Conservation (phyloP, 2,329 filamentous ascomycete genomes). For the Cladosporium sp. region DNA sequence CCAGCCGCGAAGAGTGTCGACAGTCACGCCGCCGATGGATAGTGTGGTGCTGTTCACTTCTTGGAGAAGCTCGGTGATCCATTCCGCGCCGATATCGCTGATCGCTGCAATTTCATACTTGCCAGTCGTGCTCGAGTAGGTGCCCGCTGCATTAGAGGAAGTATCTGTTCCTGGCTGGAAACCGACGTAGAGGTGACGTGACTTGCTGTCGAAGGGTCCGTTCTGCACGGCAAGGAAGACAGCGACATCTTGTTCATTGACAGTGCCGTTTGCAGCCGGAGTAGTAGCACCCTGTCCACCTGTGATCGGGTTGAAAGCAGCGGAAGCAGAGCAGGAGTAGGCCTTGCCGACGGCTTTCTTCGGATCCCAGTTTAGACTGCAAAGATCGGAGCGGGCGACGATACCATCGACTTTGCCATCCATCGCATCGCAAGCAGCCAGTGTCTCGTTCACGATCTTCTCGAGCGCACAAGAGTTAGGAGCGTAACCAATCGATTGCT, state of each 20-base stretch:
- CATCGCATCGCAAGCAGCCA: slow-evolving; percentile 55
- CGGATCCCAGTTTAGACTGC: slow-evolving; percentile 49
- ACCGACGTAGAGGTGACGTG: slow-evolving; percentile 45
- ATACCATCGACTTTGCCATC: slow-evolving; percentile 59
- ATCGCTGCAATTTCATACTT: slow-evolving; percentile 35
- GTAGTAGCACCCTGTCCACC: slow-evolving; percentile 12
- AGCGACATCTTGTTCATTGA: slow-evolving; percentile 34
- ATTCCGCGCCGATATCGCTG: slow-evolving; percentile 39
- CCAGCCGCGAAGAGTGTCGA: slow-evolving; percentile 57
- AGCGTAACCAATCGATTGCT: slow-evolving; percentile 43
- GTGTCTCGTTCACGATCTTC: slow-evolving; percentile 57
- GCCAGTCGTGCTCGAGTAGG: slow-evolving; percentile 34
- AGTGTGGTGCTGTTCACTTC: slow-evolving; percentile 35
- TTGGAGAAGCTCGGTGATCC: slow-evolving; percentile 45
- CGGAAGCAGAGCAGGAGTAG: slow-evolving; percentile 45
- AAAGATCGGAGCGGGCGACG: slow-evolving; percentile 51
- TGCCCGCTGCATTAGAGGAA: slow-evolving; percentile 18
- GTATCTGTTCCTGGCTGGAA: slow-evolving; percentile 28
- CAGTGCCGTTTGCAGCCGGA: slow-evolving; percentile 37
- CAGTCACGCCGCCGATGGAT: slow-evolving; percentile 51
- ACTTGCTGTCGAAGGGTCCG: slow-evolving; percentile 44
- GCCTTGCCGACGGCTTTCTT: slow-evolving; percentile 48
- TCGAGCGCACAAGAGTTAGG: slow-evolving; percentile 49
- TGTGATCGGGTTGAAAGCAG: slow-evolving; percentile 21
- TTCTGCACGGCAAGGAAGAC: slow-evolving; percentile 40